Evolutionary conservation across 2,329 filamentous ascomycete genomes (phyloP).

Genomic region (Juglanconis sp.): DNA sequence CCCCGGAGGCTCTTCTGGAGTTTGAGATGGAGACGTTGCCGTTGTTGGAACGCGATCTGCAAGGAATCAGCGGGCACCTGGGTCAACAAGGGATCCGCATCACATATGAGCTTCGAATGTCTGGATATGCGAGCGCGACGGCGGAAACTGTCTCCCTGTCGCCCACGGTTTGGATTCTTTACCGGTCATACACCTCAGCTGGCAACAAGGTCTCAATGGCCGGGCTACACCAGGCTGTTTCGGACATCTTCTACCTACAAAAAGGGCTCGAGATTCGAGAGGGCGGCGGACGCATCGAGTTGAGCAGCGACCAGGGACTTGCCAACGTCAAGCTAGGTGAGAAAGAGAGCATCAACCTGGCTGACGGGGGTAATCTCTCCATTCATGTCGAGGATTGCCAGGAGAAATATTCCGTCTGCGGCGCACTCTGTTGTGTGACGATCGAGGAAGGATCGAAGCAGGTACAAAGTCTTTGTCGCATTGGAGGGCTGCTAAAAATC

Average conservation of each 20-base stretch:
- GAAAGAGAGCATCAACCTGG: conserved; percentile 10
- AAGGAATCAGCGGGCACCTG: conserved; percentile 3
- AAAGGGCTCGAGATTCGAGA: conserved; percentile 11
- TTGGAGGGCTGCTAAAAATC: conserved; percentile 15
- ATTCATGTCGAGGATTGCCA: conserved; percentile 7
- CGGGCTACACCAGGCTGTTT: conserved; percentile 5
- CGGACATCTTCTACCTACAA: conserved; percentile 7
- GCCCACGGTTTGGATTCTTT: conserved; percentile 13
- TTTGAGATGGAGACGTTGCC: conserved; percentile 14
- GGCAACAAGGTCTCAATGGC: not conserved
- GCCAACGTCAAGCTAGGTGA: conserved; percentile 1
- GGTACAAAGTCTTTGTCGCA: conserved; percentile 6
- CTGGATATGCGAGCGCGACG: not conserved
- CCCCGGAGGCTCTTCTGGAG: conserved; percentile 8
- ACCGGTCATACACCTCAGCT: not conserved
- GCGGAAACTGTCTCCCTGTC: not conserved
- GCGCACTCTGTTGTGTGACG: conserved; percentile 12
- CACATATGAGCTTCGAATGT: conserved; percentile 15
- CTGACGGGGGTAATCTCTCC: conserved; percentile 1
- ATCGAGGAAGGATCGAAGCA: not conserved
- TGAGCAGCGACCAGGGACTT: conserved; percentile 3
- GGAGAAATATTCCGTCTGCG: conserved; percentile 1
- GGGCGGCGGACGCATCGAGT: conserved; percentile 8
- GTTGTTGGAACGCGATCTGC: conserved; percentile 10
- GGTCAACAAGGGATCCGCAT: conserved; percentile 11